Percentiles rank a stretch among this genome's conserved stretches.
Evolutionary conservation across 495 filamentous ascomycete genomes (phyloP).

Genomic region (Trichocladium antarcticum): DNA sequence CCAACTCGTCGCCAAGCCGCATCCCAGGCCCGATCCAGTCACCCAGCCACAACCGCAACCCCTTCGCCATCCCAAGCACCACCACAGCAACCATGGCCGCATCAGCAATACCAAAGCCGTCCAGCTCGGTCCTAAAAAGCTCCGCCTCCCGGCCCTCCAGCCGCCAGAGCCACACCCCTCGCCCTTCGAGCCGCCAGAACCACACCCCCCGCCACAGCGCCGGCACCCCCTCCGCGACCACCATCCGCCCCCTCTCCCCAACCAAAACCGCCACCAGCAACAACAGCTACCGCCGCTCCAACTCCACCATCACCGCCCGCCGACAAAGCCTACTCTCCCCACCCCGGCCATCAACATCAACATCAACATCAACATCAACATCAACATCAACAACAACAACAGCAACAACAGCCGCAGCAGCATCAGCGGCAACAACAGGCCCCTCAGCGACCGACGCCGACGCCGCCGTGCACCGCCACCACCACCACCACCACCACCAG

Average conservation of each 20-base stretch:
- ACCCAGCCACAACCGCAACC: conserved; percentile 16
- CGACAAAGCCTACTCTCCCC: background rate
- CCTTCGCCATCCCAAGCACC: conserved; percentile 10
- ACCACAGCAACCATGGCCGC: background rate
- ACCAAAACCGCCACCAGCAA: conserved; percentile 18
- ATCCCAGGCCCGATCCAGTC: conserved; percentile 25
- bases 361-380: too few relatives aligned
- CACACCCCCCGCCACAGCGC: conserved; percentile 1
- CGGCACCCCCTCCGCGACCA: background rate
- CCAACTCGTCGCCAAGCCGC: conserved; percentile 26
- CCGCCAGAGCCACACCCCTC: conserved; percentile 13
- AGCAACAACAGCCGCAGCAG: background rate
- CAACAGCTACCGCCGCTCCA: conserved; percentile 18
- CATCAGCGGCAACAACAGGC: conserved; percentile 2
- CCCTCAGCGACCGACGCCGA: too few relatives aligned
- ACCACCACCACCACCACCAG: background rate
- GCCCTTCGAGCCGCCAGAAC: conserved; percentile 23
- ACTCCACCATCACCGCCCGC: conserved; percentile 8
- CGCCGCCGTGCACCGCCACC: conserved; percentile 3
- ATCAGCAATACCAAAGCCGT: background rate
- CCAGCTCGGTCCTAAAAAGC: conserved; percentile 4
- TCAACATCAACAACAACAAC: too few relatives aligned
- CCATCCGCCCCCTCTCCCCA: conserved; percentile 13
- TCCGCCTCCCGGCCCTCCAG: conserved; percentile 15
- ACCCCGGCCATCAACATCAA: background rate